Percentiles rank a stretch among this genome's conserved stretches.
Evolutionary conservation across 352 stramenopile genomes (phyloP).

Genomic region (Phytophthora uliginosa): DNA sequence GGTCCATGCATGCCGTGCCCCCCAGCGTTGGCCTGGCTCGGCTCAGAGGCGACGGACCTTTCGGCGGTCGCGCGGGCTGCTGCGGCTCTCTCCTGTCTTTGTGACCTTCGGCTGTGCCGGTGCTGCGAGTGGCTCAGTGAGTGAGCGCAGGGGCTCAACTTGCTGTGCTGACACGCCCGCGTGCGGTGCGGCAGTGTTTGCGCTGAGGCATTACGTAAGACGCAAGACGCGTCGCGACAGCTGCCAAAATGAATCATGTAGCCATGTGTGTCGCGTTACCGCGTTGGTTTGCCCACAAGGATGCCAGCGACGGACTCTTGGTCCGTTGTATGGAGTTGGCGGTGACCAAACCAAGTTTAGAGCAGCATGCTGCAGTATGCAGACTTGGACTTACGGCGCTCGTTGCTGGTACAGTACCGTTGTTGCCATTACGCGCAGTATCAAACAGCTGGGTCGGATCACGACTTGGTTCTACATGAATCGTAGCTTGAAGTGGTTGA

Average conservation of each 20-base stretch:
- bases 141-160: not conserved
- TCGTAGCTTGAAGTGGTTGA: not conserved
- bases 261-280: not conserved
- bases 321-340: not conserved
- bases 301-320: not conserved
- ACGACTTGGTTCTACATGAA: not conserved
- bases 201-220: not conserved
- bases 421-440: not conserved
- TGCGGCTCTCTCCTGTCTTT: not conserved
- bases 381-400: conserved; percentile 1
- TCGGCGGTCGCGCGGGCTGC: not conserved
- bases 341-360: too few relatives aligned
- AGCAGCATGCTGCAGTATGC: not conserved
- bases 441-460: not conserved
- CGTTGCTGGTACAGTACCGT: not conserved
- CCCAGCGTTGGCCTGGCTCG: not conserved
- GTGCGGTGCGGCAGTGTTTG: not conserved
- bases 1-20: too few relatives aligned
- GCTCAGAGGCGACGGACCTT: not conserved
- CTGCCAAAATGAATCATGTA: conserved; percentile 1
- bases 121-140: not conserved
- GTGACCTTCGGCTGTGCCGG: not conserved
- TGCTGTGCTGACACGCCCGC: not conserved
- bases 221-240: not conserved
- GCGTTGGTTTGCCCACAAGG: not conserved